Evolutionary conservation across 441 rosid species (phyloP).

Genomic region (Erodium trifolium): DNA sequence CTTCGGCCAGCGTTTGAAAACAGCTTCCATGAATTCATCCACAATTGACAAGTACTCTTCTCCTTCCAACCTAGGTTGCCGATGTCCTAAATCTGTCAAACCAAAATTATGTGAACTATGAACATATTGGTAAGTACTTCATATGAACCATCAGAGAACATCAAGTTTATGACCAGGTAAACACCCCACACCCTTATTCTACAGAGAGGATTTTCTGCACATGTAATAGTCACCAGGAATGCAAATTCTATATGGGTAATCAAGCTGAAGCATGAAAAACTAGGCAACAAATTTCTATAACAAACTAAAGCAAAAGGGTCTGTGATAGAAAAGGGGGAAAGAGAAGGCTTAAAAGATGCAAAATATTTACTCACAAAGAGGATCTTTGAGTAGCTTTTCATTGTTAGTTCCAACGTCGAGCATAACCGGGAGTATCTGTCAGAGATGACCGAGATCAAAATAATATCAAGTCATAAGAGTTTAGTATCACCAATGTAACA

Average conservation of each 20-base stretch:
- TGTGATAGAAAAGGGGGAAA: background rate
- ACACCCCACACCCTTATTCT: background rate
- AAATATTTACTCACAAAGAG: constrained; percentile 60
- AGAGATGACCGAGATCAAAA: constrained; percentile 16
- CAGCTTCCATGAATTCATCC: constrained; percentile 99
- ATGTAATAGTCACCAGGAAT: background rate
- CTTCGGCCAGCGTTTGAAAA: constrained; percentile 87
- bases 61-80: constrained; percentile 89
- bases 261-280: constrained; percentile 3
- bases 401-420: constrained; percentile 94
- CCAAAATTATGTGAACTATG: constrained; percentile 17
- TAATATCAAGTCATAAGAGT: constrained; percentile 12
- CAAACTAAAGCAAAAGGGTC: background rate
- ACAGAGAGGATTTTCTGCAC: background rate
- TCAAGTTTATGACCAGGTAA: constrained; percentile 3
- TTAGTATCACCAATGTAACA: background rate
- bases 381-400: constrained; percentile 76
- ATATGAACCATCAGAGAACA: constrained; percentile 9
- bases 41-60: constrained; percentile 77
- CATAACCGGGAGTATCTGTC: constrained; percentile 89
- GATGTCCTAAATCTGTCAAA: constrained; percentile 74
- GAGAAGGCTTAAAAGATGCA: background rate
- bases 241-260: background rate
- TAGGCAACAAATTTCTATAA: background rate
- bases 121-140: constrained; percentile 16